These are phyloP conservation scores for Terana coerulea DNA, from an alignment of 768 basidiomycete genomes.

Conservation along the genomic window DNA sequence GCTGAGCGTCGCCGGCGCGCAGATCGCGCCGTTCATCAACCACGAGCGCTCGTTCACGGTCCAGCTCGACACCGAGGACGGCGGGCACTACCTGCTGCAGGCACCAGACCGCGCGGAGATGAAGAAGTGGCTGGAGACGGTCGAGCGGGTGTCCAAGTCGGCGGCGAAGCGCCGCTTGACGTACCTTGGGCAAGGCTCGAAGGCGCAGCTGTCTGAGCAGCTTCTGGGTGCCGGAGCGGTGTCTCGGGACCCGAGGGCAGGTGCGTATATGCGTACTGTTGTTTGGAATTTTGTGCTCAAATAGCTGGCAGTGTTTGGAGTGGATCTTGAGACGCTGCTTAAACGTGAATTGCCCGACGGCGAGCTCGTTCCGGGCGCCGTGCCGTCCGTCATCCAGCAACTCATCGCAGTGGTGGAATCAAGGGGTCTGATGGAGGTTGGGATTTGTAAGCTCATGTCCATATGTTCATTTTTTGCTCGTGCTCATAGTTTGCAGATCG, in stretches of 20 bases:
- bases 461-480: not conserved
- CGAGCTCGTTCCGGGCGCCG: conserved; percentile 48
- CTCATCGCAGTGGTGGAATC: conserved; percentile 69
- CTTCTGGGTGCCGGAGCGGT: conserved; percentile 56
- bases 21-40: conserved; percentile 67
- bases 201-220: conserved; percentile 71
- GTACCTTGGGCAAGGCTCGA: conserved; percentile 73
- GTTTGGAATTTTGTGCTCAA: not conserved
- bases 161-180: conserved; percentile 78
- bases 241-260: conserved; percentile 71
- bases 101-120: conserved; percentile 68
- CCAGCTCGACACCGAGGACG: conserved; percentile 83
- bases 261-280: conserved; percentile 37
- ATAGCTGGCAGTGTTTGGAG: conserved; percentile 49
- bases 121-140: conserved; percentile 73
- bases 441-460: conserved; percentile 62
- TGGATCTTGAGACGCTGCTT: conserved; percentile 67
- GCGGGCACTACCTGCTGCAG: conserved; percentile 79
- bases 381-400: conserved; percentile 64
- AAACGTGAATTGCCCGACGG: conserved; percentile 55
- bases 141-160: conserved; percentile 64
- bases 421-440: conserved; percentile 76
- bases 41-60: conserved; percentile 81
- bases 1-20: conserved; percentile 69
- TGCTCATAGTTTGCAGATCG: conserved; percentile 50